These are phyloP conservation scores for Talaromyces adpressus DNA, from an alignment of 495 filamentous ascomycete species.

Conservation along the genomic window DNA sequence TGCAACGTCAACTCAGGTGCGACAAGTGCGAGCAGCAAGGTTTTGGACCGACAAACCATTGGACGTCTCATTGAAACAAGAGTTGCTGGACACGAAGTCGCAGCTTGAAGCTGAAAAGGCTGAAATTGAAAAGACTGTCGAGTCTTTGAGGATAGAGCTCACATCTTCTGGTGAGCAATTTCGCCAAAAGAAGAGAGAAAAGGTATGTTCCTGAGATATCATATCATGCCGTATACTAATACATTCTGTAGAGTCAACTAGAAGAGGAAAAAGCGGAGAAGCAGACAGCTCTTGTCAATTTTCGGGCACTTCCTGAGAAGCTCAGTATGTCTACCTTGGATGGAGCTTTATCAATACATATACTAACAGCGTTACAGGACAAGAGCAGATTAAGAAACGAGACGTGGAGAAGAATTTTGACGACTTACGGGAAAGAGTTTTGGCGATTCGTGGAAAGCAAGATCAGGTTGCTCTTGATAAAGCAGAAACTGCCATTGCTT, in stretches of 20 bases:
- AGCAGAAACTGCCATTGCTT: constrained; percentile 55
- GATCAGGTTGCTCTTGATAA: constrained; percentile 55
- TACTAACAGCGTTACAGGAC: constrained; percentile 24
- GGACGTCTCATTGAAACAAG: constrained; percentile 51
- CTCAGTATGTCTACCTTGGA: constrained; percentile 45
- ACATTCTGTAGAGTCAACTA: constrained; percentile 16
- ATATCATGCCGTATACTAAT: not conserved
- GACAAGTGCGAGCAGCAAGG: constrained; percentile 43
- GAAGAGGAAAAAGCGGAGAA: constrained; percentile 45
- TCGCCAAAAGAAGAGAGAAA: constrained; percentile 23
- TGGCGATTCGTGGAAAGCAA: constrained; percentile 39
- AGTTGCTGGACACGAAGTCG: constrained; percentile 35
- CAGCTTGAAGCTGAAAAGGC: constrained; percentile 36
- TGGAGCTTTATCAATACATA: too few species aligned
- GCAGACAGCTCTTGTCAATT: constrained; percentile 56
- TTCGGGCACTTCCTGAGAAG: constrained; percentile 59
- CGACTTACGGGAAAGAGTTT: constrained; percentile 32
- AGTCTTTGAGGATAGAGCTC: constrained; percentile 29
- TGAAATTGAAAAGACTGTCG: constrained; percentile 25
- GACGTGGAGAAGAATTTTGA: constrained; percentile 33
- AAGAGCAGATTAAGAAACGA: constrained; percentile 45
- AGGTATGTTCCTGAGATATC: constrained; percentile 21
- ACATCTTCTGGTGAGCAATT: constrained; percentile 24
- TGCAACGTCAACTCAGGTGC: constrained; percentile 59
- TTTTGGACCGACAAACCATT: constrained; percentile 76